Conservation (phyloP, 164 flowering plant species). For the Hamamelis virginiana region DNA sequence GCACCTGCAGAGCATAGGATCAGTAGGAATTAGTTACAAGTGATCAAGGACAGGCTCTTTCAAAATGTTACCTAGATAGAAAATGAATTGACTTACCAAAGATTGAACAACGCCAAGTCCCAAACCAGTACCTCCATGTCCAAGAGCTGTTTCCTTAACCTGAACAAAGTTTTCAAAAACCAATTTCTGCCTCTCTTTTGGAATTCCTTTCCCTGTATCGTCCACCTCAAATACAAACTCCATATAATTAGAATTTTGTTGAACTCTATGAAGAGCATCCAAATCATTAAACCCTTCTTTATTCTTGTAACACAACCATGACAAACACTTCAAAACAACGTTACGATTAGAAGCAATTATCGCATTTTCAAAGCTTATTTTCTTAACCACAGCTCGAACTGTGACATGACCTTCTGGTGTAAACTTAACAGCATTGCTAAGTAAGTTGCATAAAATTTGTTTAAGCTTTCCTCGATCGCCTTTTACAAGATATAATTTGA, state of each 20-base stretch:
- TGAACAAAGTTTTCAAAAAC: constrained; percentile 89
- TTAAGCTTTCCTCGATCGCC: constrained; percentile 72
- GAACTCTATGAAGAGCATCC: constrained; percentile 12
- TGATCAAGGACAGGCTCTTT: no score
- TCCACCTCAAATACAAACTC: constrained; percentile 75
- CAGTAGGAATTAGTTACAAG: no score
- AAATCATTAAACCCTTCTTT: constrained; percentile 1
- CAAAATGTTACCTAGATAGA: no score
- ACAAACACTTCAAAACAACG: constrained; percentile 5
- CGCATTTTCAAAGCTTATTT: constrained; percentile 37
- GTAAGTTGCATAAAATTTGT: constrained; percentile 62
- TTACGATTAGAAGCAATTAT: constrained; percentile 13
- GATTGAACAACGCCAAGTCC: constrained; percentile 93
- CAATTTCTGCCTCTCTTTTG: constrained; percentile 63
- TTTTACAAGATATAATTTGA: constrained; percentile 44
- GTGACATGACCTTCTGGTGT: constrained; percentile 67
- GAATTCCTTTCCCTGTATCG: constrained; percentile 86
- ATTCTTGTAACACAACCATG: constrained; percentile 17
- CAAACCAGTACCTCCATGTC: constrained; percentile 71
- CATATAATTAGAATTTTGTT: constrained; percentile 28
- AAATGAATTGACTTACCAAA: constrained; percentile 39
- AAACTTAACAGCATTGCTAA: constrained; percentile 90
- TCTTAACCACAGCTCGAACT: constrained; percentile 62
- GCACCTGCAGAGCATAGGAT: no score
- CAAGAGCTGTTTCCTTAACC: constrained; percentile 61